Conservation (phyloP, 371 early-diverging fungal genomes). For the Globomyces sp. region DNA sequence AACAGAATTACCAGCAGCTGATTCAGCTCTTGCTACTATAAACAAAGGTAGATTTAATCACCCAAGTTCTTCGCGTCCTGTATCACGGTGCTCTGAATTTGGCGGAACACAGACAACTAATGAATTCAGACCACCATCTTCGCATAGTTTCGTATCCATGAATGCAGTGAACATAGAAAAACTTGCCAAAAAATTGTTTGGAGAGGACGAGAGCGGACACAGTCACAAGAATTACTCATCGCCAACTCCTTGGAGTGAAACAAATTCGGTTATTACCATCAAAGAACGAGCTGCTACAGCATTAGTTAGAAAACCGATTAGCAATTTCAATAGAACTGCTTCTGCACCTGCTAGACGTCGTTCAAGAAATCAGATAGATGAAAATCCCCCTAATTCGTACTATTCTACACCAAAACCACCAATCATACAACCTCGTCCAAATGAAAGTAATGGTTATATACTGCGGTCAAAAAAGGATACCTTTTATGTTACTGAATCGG, state of each 20-base stretch:
- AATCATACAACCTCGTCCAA: too few species aligned
- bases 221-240: not conserved
- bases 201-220: not conserved
- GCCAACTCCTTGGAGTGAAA: conserved; percentile 3
- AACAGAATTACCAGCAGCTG: not conserved
- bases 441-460: too few species aligned
- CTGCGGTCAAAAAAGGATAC: too few species aligned
- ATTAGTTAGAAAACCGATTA: too few species aligned
- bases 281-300: too few species aligned
- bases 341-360: too few species aligned
- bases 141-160: not conserved
- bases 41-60: not conserved
- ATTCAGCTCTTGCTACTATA: not conserved
- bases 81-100: not conserved
- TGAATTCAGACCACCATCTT: not conserved
- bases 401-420: too few species aligned
- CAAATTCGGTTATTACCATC: not conserved
- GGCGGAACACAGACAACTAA: not conserved
- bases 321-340: too few species aligned
- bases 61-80: not conserved
- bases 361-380: too few species aligned
- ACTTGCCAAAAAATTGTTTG: not conserved
- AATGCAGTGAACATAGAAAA: not conserved
- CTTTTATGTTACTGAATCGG: too few species aligned
- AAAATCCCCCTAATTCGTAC: too few species aligned